Base-by-base conservation (phyloP, 192 early-diverging fungal genomes). In the Umbelopsis sp. region DNA sequence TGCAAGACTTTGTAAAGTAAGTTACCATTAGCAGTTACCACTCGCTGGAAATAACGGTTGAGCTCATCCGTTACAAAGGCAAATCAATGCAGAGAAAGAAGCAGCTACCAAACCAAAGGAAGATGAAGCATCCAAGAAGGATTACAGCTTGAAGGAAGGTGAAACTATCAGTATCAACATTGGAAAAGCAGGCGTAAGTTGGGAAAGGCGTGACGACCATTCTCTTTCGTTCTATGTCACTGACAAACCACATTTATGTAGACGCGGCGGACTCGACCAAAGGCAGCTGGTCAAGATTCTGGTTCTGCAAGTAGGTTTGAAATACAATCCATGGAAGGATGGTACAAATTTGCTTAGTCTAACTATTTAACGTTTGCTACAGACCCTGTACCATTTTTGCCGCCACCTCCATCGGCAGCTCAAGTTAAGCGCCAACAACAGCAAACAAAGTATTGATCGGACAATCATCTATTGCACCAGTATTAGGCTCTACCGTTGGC, bases 1-100 rank as follows among this genome's bases (percentile, higher is more conserved):
- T 96, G 4, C 93, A 95, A 79, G 95, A 96, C 78, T 89, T 87
- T 72, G 76, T 80, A 69, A 92, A 91, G 90, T 91, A 80, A 70
- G 78, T 69, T 16, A 26, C 4, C 17, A 41, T 17, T 12, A 29
- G 16, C 34, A 44, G 9, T 10, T 3, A 24, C 29, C 22, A 2
- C 21, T n/a, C 36, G 8, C 43, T 9, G 31, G 12, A 22, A 62
- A 12, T 17, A 34, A 5, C 1, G 14, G 41, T 51, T 51, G 2
- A 45, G 32, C 25, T 62, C 43, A 17, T 3, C n/a, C 56, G 22
- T 51, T 38, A 21, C 44, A 36, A 73, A 88, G 86, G 50, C 86
- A 88, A 65, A n/a, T 86, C 9, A 71, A 74, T 31, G 83, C 80
- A 9, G 86, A 86, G 68, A 77, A 83, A 45, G 74, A 81, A 47